Evolutionary conservation across 495 filamentous ascomycete genomes (phyloP).

Genomic region (Pyrenula massariospora): DNA sequence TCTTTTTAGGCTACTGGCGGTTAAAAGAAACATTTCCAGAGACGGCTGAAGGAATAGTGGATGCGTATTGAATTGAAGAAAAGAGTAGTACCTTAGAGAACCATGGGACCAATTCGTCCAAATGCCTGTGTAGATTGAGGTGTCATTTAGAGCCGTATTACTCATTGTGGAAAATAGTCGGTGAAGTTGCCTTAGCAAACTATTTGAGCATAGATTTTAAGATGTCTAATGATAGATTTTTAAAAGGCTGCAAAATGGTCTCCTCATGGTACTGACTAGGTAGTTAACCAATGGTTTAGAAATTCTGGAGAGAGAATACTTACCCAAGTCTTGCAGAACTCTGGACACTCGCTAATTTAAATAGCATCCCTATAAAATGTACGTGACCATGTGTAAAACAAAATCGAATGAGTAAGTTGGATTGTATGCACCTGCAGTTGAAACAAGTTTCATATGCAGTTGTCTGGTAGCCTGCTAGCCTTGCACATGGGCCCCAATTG

Average conservation of each 20-base stretch:
- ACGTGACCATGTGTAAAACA: background rate
- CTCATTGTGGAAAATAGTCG: background rate
- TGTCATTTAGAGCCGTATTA: background rate
- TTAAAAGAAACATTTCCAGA: background rate
- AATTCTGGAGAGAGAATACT: background rate
- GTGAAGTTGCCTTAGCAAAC: background rate
- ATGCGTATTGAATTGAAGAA: background rate
- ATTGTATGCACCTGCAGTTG: background rate
- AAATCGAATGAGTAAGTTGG: background rate
- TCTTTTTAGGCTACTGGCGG: background rate
- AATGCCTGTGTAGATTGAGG: conserved; percentile 6
- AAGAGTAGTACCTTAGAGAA: conserved; percentile 1
- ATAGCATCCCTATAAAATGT: background rate
- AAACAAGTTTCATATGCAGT: background rate
- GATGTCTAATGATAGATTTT: background rate
- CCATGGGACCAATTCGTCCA: conserved; percentile 13
- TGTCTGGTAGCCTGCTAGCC: background rate
- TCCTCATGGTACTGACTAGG: background rate
- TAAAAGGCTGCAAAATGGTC: background rate
- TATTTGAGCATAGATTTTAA: background rate
- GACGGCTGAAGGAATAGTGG: background rate
- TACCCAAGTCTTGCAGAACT: background rate
- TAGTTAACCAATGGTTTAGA: background rate
- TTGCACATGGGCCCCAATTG: background rate
- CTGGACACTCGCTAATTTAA: background rate